Evolutionary conservation across 495 filamentous ascomycete species (phyloP).

Genomic region (Penicillium goetzii): DNA sequence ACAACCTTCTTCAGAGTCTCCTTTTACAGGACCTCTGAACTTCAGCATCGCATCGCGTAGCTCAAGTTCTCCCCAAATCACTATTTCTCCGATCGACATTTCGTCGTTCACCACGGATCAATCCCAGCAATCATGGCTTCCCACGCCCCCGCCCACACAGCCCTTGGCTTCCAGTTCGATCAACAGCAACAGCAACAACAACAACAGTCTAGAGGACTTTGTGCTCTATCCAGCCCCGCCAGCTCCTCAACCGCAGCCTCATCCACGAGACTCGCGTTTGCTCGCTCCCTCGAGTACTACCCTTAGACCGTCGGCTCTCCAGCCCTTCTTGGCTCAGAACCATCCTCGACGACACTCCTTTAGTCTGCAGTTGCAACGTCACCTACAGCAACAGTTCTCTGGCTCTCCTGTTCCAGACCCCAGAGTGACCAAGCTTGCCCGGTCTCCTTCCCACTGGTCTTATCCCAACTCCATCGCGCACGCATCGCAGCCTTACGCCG

Average conservation of each 20-base stretch:
- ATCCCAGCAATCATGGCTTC: slow-evolving; percentile 64
- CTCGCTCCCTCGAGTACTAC: slow-evolving; percentile 42
- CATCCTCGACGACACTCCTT: slow-evolving; percentile 41
- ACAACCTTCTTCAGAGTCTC: slow-evolving; percentile 48
- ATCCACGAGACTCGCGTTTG: slow-evolving; percentile 40
- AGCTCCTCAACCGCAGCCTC: slow-evolving; percentile 38
- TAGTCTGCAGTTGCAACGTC: slow-evolving; percentile 43
- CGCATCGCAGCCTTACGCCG: slow-evolving; percentile 35
- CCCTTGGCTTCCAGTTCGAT: slow-evolving; percentile 52
- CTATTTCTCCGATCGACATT: slow-evolving; percentile 55
- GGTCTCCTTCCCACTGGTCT: slow-evolving; percentile 51
- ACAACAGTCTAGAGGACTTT: slow-evolving; percentile 53
- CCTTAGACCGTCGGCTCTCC: slow-evolving; percentile 44
- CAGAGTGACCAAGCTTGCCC: slow-evolving; percentile 44
- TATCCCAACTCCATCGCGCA: slow-evolving; percentile 43
- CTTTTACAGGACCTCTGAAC: slow-evolving; percentile 59
- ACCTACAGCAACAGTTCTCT: slow-evolving; percentile 44
- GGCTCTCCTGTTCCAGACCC: slow-evolving; percentile 42
- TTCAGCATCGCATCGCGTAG: slow-evolving; percentile 55
- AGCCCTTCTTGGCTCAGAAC: slow-evolving; percentile 42
- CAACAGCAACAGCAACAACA: slow-evolving; percentile 41
- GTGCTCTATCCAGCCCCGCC: slow-evolving; percentile 48
- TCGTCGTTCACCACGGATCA: slow-evolving; percentile 70
- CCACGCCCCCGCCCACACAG: slow-evolving; percentile 54
- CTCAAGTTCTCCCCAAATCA: slow-evolving; percentile 54